Conservation (phyloP, 2,329 filamentous ascomycete species). For the Diaporthe destruens region DNA sequence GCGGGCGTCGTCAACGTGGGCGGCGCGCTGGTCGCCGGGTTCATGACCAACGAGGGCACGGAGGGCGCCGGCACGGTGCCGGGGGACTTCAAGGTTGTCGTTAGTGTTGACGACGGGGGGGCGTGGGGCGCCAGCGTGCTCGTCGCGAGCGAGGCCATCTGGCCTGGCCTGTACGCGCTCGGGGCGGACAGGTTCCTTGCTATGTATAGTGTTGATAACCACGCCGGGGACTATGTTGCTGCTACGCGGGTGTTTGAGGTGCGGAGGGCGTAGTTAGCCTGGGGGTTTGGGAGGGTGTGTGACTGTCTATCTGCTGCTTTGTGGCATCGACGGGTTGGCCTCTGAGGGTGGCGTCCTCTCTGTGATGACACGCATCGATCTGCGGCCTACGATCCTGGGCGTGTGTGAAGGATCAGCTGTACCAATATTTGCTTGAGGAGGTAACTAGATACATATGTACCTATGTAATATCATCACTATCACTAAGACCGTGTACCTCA, state of each 20-base stretch:
- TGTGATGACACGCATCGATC: too few species aligned
- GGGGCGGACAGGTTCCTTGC: conserved; percentile 30
- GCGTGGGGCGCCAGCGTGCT: conserved; percentile 48
- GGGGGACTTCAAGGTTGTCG: conserved; percentile 51
- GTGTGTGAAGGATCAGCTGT: too few species aligned
- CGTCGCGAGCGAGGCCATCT: conserved; percentile 48
- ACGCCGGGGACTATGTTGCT: not conserved
- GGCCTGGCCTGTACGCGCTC: conserved; percentile 48
- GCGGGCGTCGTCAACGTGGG: conserved; percentile 56
- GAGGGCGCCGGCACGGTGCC: conserved; percentile 43
- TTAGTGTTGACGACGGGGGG: conserved; percentile 46
- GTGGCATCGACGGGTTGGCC: too few species aligned
- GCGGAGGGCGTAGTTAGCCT: not conserved
- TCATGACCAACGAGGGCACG: conserved; percentile 60
- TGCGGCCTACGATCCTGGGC: too few species aligned
- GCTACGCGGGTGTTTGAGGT: conserved; percentile 11
- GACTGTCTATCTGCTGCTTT: too few species aligned
- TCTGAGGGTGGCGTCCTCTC: too few species aligned
- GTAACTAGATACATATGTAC: too few species aligned
- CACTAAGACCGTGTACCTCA: too few species aligned
- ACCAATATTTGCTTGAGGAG: too few species aligned
- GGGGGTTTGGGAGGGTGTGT: too few species aligned
- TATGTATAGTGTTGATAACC: conserved; percentile 4
- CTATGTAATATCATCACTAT: too few species aligned
- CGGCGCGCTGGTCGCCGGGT: conserved; percentile 56